Evolutionary conservation across 179 eudicot genomes (phyloP).

Genomic region (Vitellaria paradoxa): DNA sequence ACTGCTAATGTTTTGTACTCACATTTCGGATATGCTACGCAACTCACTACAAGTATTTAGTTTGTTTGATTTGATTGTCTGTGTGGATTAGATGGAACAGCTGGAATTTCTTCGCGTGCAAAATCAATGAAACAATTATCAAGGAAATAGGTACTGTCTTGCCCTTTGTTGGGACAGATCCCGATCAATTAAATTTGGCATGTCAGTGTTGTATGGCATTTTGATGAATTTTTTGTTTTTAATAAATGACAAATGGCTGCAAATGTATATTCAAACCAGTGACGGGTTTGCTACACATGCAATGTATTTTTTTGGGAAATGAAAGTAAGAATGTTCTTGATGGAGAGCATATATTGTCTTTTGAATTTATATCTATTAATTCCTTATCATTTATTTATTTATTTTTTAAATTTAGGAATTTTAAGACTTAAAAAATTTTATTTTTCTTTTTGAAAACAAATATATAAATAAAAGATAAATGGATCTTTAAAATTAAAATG

Average conservation of each 20-base stretch:
- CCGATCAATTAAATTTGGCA: neutral
- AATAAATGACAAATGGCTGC: neutral
- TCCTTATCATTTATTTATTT: no score
- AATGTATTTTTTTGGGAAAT: neutral
- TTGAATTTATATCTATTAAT: no score
- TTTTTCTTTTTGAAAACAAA: no score
- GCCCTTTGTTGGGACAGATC: neutral
- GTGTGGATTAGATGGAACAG: slow-evolving; percentile 78
- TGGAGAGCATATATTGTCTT: neutral
- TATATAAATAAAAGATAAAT: no score
- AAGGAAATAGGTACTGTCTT: slow-evolving; percentile 65
- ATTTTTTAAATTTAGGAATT: no score
- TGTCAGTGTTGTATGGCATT: neutral
- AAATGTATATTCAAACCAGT: neutral
- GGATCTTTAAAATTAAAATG: no score
- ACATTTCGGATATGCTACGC: neutral
- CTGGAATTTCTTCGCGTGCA: slow-evolving; percentile 92
- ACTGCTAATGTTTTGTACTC: neutral
- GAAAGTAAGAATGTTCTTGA: neutral
- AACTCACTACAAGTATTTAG: neutral
- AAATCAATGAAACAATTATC: slow-evolving; percentile 77
- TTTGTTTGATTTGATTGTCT: slow-evolving; percentile 9
- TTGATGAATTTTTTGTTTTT: neutral
- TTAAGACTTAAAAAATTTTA: no score
- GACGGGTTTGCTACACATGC: neutral